A percentile compares a stretch with the other conserved stretches of the same genome.
Conservation (phyloP, 371 early-diverging fungal species). For the Saksenaea vasiformis region DNA sequence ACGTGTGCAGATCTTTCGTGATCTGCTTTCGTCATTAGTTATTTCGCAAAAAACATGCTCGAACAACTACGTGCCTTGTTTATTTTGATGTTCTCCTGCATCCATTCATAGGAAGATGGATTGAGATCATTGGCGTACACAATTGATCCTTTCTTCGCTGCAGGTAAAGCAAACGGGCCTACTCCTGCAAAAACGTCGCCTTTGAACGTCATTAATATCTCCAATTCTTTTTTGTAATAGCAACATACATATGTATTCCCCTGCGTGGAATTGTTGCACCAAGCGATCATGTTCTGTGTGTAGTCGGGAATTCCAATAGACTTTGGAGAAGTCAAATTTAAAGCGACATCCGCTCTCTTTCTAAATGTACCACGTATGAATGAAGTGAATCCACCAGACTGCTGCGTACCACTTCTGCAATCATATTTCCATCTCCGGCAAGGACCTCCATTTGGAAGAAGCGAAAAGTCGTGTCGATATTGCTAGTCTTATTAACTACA, state of each 20-base stretch:
- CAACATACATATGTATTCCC: slow-evolving; percentile 72
- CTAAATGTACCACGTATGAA: slow-evolving; percentile 35
- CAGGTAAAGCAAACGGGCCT: slow-evolving; percentile 98
- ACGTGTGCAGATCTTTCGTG: slow-evolving; percentile 64
- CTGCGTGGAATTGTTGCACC: slow-evolving; percentile 71
- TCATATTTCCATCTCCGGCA: slow-evolving; percentile 85
- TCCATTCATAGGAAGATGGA: slow-evolving; percentile 83
- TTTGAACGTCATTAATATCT: slow-evolving; percentile 6
- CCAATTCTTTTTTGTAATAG: not conserved
- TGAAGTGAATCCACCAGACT: not conserved
- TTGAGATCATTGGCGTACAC: slow-evolving; percentile 99
- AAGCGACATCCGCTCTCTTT: slow-evolving; percentile 92
- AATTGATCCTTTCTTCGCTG: slow-evolving; percentile 79
- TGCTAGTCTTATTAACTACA: slow-evolving; percentile 95
- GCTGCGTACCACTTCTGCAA: slow-evolving; percentile 78
- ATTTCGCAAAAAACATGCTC: not conserved
- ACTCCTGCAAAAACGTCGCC: slow-evolving; percentile 98
- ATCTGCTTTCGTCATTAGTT: slow-evolving; percentile 18
- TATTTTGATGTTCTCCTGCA: slow-evolving; percentile 76
- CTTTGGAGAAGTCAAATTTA: slow-evolving; percentile 94
- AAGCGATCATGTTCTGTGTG: slow-evolving; percentile 96
- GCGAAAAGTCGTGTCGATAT: slow-evolving; percentile 94
- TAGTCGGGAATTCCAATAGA: slow-evolving; percentile 99
- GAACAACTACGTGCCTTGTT: slow-evolving; percentile 72
- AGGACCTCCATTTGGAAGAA: slow-evolving; percentile 97